These are phyloP conservation scores for Hemisphaericaspora xylofermentans DNA, from an alignment of 1,139 yeast species.

Conservation along the genomic window DNA sequence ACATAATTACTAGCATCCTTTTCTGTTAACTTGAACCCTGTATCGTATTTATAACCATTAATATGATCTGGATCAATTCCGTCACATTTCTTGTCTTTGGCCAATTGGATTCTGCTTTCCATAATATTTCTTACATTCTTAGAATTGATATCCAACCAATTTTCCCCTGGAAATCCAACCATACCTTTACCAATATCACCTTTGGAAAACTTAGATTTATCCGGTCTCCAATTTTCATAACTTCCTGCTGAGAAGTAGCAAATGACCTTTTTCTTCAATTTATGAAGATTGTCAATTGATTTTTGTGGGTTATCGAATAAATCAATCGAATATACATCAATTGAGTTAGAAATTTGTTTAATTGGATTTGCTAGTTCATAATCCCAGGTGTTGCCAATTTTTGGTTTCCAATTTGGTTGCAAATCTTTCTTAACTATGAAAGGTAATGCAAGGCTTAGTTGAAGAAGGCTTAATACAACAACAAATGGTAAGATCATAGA, in stretches of 20 bases:
- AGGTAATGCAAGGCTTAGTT: too few relatives aligned
- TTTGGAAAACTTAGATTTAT: slow-evolving; percentile 13
- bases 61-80: slow-evolving; percentile 25
- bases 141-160: slow-evolving; percentile 20
- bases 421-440: too few relatives aligned
- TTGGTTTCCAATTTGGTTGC: slow-evolving; percentile 2
- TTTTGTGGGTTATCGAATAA: slow-evolving; percentile 16
- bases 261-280: slow-evolving; percentile 18
- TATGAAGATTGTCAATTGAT: slow-evolving; percentile 15
- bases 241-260: slow-evolving; percentile 27
- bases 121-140: slow-evolving; percentile 17
- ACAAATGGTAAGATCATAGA: too few relatives aligned
- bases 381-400: background rate
- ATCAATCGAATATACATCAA: slow-evolving; percentile 12
- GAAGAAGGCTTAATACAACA: background rate
- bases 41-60: slow-evolving; percentile 23
- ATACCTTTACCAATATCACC: slow-evolving; percentile 19
- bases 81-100: slow-evolving; percentile 19
- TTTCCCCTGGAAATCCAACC: slow-evolving; percentile 25
- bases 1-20: slow-evolving; percentile 19
- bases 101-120: slow-evolving; percentile 17
- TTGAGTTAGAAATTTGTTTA: background rate
- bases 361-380: background rate
- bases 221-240: slow-evolving; percentile 24
- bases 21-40: slow-evolving; percentile 19